Percentiles rank a stretch among this genome's conserved stretches.
These are phyloP conservation scores for Globisporangium uncinulatum DNA, from an alignment of 352 stramenopile genomes.

Conservation along the genomic window DNA sequence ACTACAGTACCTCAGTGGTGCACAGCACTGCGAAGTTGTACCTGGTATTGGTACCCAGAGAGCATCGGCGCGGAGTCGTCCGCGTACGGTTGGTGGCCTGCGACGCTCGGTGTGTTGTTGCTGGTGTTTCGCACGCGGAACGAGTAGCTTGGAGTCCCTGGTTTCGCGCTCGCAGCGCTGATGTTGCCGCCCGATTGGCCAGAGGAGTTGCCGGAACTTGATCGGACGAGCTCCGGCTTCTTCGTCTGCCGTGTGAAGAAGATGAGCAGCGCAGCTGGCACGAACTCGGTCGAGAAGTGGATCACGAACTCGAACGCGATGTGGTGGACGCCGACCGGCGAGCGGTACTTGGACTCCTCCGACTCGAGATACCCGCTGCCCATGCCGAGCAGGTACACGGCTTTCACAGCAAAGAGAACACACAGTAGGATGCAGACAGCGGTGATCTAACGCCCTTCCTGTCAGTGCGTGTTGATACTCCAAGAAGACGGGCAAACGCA, in stretches of 20 bases:
- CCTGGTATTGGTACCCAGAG: slow-evolving; percentile 65
- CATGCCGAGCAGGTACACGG: slow-evolving; percentile 68
- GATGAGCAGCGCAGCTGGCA: slow-evolving; percentile 58
- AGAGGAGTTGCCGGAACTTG: slow-evolving; percentile 20
- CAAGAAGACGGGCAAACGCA: slow-evolving; percentile 3
- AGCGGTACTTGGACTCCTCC: slow-evolving; percentile 55
- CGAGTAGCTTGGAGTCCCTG: slow-evolving; percentile 30
- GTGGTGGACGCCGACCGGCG: slow-evolving; percentile 54
- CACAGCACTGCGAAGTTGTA: slow-evolving; percentile 10
- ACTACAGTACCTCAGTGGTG: not conserved
- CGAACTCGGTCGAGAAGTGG: slow-evolving; percentile 70
- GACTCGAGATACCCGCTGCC: slow-evolving; percentile 54
- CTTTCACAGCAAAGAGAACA: slow-evolving; percentile 60
- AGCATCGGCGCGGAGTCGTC: slow-evolving; percentile 49
- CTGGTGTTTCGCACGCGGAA: slow-evolving; percentile 29
- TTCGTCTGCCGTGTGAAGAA: slow-evolving; percentile 46
- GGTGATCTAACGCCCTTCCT: slow-evolving; percentile 40
- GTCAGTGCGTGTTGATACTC: not conserved
- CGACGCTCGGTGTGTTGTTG: slow-evolving; percentile 16
- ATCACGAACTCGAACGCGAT: slow-evolving; percentile 70
- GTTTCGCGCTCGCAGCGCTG: slow-evolving; percentile 23
- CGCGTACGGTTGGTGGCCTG: slow-evolving; percentile 25
- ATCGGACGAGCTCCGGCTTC: slow-evolving; percentile 20
- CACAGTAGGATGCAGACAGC: slow-evolving; percentile 67
- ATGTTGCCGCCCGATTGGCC: slow-evolving; percentile 23